Percentiles rank a stretch among this genome's conserved stretches.
These are phyloP conservation scores for Pleurotus eryngii DNA, from an alignment of 768 basidiomycete genomes.

Conservation along the genomic window DNA sequence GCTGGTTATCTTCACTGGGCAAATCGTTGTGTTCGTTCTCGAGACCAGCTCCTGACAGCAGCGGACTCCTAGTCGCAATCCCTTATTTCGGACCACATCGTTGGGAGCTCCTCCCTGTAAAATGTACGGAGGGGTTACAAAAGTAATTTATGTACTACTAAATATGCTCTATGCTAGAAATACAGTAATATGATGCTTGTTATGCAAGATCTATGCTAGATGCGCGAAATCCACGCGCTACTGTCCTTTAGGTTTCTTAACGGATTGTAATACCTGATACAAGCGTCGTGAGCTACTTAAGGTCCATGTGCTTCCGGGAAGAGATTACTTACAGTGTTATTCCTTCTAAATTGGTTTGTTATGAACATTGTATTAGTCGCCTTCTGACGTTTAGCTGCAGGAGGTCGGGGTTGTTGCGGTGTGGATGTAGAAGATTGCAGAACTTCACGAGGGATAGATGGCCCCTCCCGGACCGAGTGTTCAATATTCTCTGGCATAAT, in stretches of 20 bases:
- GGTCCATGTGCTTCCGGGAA: not conserved
- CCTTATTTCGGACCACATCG: constrained; percentile 83
- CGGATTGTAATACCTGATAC: not conserved
- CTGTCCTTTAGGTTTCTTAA: not conserved
- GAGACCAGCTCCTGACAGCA: constrained; percentile 71
- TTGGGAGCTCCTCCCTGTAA: constrained; percentile 84
- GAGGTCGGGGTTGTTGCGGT: not conserved
- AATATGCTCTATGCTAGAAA: not conserved
- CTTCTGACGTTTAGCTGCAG: constrained; percentile 9
- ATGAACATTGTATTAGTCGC: constrained; percentile 7
- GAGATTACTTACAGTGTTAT: not conserved
- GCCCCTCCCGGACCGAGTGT: not conserved
- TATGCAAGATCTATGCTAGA: not conserved
- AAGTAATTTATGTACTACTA: not conserved
- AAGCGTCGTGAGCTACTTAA: no score
- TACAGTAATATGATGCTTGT: not conserved
- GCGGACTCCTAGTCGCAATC: constrained; percentile 67
- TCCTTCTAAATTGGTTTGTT: not conserved
- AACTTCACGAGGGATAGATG: not conserved
- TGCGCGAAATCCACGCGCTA: not conserved
- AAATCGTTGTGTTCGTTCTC: constrained; percentile 85
- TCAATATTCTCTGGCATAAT: not conserved
- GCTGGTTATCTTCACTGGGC: constrained; percentile 75
- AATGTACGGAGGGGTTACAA: constrained; percentile 11
- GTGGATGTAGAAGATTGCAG: not conserved